These are phyloP conservation scores for Fistulifera solaris DNA, from an alignment of 108 stramenopile genomes.

Conservation along the genomic window DNA sequence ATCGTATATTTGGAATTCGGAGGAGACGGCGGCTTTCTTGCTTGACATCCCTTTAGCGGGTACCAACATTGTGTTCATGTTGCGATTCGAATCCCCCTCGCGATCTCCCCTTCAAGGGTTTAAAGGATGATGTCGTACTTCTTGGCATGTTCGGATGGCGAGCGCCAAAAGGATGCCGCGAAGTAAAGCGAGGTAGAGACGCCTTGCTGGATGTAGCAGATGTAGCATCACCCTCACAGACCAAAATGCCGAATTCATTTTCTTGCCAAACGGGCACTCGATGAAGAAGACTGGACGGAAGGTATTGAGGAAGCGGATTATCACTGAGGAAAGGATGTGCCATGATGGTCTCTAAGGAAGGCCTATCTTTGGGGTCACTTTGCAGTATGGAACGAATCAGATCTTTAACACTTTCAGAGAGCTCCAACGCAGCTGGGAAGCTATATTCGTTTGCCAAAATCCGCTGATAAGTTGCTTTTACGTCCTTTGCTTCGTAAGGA, in stretches of 20 bases:
- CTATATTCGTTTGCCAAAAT: slow-evolving; percentile 90
- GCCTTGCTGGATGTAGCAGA: slow-evolving; percentile 1
- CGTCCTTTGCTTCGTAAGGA: slow-evolving; percentile 96
- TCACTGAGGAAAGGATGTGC: slow-evolving; percentile 77
- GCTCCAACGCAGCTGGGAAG: slow-evolving; percentile 69
- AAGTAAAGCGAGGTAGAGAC: neutral
- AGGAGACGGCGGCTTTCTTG: neutral
- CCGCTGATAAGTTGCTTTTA: slow-evolving; percentile 96
- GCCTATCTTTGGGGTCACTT: slow-evolving; percentile 77
- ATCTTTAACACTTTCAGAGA: slow-evolving; percentile 74
- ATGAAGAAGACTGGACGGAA: slow-evolving; percentile 47
- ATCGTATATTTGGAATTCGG: slow-evolving; percentile 24
- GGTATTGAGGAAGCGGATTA: slow-evolving; percentile 38
- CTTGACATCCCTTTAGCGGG: neutral
- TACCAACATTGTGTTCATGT: too few relatives aligned
- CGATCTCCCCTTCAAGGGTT: too few relatives aligned
- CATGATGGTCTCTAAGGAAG: slow-evolving; percentile 57
- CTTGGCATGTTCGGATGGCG: slow-evolving; percentile 22
- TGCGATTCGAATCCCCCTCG: too few relatives aligned
- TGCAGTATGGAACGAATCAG: slow-evolving; percentile 88
- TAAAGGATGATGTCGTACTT: too few relatives aligned
- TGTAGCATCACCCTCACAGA: slow-evolving; percentile 1
- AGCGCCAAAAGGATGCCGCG: slow-evolving; percentile 18
- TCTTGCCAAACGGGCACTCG: slow-evolving; percentile 58
- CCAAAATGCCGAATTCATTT: slow-evolving; percentile 26